Conservation (phyloP, 2,329 filamentous ascomycete genomes). For the Epichloe gansuensis region DNA sequence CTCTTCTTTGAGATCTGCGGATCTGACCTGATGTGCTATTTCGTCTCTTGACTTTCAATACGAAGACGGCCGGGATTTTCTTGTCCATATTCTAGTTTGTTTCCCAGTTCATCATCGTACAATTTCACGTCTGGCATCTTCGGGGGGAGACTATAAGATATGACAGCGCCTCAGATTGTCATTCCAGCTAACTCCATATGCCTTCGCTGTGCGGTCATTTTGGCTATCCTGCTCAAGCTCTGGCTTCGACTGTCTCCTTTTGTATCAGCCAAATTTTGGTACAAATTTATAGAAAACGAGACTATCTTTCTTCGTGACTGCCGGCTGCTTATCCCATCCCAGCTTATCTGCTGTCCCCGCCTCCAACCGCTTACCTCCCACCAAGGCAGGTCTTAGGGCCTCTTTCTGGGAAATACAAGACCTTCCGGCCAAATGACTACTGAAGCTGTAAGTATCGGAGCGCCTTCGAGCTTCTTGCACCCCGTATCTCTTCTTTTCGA, state of each 20-base stretch:
- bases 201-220: background rate
- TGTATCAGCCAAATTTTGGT: background rate
- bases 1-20: background rate
- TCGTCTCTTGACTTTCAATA: background rate
- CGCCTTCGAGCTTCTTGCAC: background rate
- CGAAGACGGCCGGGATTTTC: background rate
- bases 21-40: background rate
- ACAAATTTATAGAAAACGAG: background rate
- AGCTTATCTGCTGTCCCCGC: background rate
- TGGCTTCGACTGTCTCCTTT: background rate
- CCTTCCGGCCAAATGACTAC: constrained; percentile 11
- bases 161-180: background rate
- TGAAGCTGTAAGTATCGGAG: constrained; percentile 10
- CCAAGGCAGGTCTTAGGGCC: background rate
- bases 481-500: background rate
- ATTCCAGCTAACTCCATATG: background rate
- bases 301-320: background rate
- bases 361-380: background rate
- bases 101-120: background rate
- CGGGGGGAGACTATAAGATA: background rate
- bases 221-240: background rate
- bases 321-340: background rate
- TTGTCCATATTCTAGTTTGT: background rate
- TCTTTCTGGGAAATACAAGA: background rate
- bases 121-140: background rate